Evolutionary conservation across 179 eudicot genomes (phyloP), one percentile per base, ranked within the genome.

Genomic region (Amaranthus tricolor): DNA sequence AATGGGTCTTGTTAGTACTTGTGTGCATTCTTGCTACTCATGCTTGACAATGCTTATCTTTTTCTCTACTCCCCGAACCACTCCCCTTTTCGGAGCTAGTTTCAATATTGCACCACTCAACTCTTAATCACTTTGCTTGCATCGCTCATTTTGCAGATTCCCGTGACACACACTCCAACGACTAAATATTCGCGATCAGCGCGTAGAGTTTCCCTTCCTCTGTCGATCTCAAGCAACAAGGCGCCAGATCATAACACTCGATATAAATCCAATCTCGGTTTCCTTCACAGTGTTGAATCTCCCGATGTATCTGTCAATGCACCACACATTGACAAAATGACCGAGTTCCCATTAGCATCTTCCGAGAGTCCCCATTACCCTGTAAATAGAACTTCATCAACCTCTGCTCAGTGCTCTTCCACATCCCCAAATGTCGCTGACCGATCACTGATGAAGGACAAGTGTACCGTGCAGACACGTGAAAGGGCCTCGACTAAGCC

Each of bases 231-330:
- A 43, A 70, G 78, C 78, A 77, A 51, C 58, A 82, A 79, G 75
- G 75, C 76, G 55, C 16, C 55, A 45, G 77, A 75, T 63, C 79
- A 74, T 56, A 77, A 75, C 47, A 73, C 86, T 21, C 82, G 85
- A 19, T 83, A 79, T 76, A 85, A 82, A 60, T 82, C 89, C 52
- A 84, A 80, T 43, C 51, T 44, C 2, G 91, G 82, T 69, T 82
- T 79, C 61, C 85, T 90, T 66, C 81, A 78, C 16, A 62, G 85
- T 58, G 67, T 84, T 5, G 83, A 79, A 57, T 94, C 98, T 52
- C 92, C 89, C 6, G 87, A 93, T 66, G 87, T 94, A 73, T 94
- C 98, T 2, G 98, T 94, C 75, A 94, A 94, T 59, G 93, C 94
- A 59, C 98, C 98, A 20, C 86, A 84, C 48, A 87, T 94, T 3